phyloP scores from a whole-genome alignment of 768 basidiomycete species.

The Hygrophoropsis aurantiaca region DNA sequence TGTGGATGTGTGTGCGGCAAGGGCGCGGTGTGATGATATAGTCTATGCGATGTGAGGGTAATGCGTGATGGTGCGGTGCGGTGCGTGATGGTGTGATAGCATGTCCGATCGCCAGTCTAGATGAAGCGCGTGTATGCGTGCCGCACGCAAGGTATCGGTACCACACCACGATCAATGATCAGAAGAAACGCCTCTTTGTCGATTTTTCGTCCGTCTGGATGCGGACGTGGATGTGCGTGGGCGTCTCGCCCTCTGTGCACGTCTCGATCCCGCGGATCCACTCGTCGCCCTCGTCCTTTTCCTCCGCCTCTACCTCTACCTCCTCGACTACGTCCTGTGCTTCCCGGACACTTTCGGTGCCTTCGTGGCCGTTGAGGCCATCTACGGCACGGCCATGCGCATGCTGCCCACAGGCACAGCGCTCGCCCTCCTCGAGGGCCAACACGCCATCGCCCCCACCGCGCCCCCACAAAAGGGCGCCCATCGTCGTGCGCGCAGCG shows the following conservation, averaged over 20 bases:
- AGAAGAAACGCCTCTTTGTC: slow-evolving; percentile 76
- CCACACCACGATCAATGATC: slow-evolving; percentile 10
- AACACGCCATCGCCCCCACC: slow-evolving; percentile 75
- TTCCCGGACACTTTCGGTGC: slow-evolving; percentile 33
- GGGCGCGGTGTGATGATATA: too few relatives aligned
- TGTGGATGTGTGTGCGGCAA: too few relatives aligned
- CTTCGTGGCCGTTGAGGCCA: too few relatives aligned
- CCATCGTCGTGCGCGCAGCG: slow-evolving; percentile 83
- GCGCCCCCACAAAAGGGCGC: slow-evolving; percentile 82
- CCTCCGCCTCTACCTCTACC: slow-evolving; percentile 36
- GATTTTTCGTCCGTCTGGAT: slow-evolving; percentile 72
- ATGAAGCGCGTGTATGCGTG: neutral
- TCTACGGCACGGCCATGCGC: slow-evolving; percentile 33
- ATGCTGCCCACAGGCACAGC: slow-evolving; percentile 65
- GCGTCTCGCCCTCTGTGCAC: slow-evolving; percentile 55
- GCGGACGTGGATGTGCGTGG: slow-evolving; percentile 71
- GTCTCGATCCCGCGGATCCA: slow-evolving; percentile 79
- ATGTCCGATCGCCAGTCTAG: too few relatives aligned
- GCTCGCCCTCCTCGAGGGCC: slow-evolving; percentile 31
- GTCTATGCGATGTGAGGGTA: too few relatives aligned
- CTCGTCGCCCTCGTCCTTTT: slow-evolving; percentile 80
- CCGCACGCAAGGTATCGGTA: neutral
- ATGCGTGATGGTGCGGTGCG: too few relatives aligned
- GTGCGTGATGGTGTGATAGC: too few relatives aligned
- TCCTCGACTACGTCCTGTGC: slow-evolving; percentile 61